A percentile compares a stretch with the other conserved stretches of the same genome.
Evolutionary conservation across 129 eudicot genomes (phyloP).

Genomic region (Chrysanthemum seticuspe): DNA sequence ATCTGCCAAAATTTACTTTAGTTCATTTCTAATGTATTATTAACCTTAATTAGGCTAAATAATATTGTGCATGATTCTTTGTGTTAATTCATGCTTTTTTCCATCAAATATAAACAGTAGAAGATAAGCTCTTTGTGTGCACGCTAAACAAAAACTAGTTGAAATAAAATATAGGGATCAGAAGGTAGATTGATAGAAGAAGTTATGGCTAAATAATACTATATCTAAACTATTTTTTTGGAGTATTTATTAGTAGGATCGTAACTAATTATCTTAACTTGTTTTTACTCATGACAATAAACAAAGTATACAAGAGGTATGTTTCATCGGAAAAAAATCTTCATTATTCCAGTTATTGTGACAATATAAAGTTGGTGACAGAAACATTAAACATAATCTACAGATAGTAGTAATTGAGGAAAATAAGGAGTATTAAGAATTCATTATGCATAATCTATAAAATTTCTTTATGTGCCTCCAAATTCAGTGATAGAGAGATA

Average conservation of each 20-base stretch:
- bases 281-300: no score
- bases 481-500: not conserved
- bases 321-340: not conserved
- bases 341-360: not conserved
- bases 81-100: not conserved
- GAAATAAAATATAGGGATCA: not conserved
- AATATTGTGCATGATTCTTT: not conserved
- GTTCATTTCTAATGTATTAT: not conserved
- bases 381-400: not conserved
- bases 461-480: not conserved
- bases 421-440: not conserved
- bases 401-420: not conserved
- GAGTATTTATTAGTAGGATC: not conserved
- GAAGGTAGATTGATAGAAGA: not conserved
- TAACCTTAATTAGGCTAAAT: not conserved
- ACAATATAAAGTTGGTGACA: not conserved
- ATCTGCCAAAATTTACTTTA: no score
- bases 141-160: not conserved
- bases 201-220: not conserved
- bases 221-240: not conserved
- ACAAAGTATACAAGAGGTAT: not conserved
- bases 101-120: not conserved
- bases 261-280: not conserved
- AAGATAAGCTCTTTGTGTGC: slow-evolving; percentile 9
- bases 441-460: not conserved